Conservation (phyloP, 495 filamentous ascomycete genomes). For the Evernia prunastri region DNA sequence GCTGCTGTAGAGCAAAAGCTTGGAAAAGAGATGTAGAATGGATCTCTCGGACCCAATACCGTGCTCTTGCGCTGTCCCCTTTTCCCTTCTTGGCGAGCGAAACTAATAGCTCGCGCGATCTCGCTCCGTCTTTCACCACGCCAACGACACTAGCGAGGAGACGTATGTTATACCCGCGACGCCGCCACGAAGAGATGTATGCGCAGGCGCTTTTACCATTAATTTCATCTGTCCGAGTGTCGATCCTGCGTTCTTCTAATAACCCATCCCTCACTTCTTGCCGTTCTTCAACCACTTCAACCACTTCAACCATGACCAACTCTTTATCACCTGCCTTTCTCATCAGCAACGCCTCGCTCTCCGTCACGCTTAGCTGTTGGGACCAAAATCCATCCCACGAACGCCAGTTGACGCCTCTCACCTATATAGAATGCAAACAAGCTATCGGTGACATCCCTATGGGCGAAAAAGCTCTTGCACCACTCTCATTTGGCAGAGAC, state of each 20-base stretch:
- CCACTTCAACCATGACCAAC: not conserved
- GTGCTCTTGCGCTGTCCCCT: not conserved
- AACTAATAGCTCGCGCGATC: not conserved
- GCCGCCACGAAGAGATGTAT: not conserved
- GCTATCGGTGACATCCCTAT: not conserved
- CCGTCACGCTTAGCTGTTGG: not conserved
- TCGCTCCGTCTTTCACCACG: not conserved
- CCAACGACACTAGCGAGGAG: not conserved
- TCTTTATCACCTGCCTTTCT: not conserved
- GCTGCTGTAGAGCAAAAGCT: constrained; percentile 42
- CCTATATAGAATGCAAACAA: constrained; percentile 4
- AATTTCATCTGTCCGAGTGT: not conserved
- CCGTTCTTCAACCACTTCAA: not conserved
- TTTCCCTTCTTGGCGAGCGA: not conserved
- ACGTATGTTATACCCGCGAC: not conserved
- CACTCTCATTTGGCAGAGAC: not conserved
- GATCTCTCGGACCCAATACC: not conserved
- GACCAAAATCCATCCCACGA: not conserved
- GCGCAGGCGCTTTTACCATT: not conserved
- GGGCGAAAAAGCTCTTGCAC: constrained; percentile 11
- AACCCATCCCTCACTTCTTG: not conserved
- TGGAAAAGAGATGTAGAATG: constrained; percentile 31
- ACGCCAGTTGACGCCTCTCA: not conserved
- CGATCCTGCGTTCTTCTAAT: not conserved
- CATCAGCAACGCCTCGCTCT: constrained; percentile 3